Conservation (phyloP, 768 basidiomycete species). For the Russula vinacea region DNA sequence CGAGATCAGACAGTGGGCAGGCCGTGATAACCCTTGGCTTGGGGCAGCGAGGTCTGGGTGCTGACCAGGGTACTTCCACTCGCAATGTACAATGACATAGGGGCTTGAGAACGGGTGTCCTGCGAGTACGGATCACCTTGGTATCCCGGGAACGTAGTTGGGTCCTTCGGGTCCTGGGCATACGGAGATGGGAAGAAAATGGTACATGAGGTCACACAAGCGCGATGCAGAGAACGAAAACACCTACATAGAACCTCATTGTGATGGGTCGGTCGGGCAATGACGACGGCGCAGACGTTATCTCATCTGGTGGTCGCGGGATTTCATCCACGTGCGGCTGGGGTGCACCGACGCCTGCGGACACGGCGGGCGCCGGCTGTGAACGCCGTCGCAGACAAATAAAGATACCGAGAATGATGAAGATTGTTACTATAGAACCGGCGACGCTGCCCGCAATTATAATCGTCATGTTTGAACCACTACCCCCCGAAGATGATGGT, state of each 20-base stretch:
- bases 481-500: no score
- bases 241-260: no score
- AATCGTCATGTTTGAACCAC: no score
- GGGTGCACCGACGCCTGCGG: neutral
- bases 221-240: no score
- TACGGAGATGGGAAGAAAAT: no score
- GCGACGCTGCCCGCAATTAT: neutral
- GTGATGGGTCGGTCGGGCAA: neutral
- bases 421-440: neutral
- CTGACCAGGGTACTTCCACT: no score
- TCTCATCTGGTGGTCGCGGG: neutral
- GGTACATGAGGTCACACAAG: no score
- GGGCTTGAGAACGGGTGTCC: neutral
- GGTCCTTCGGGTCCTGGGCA: no score
- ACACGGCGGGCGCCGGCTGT: neutral
- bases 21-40: neutral
- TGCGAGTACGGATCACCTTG: no score
- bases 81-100: neutral
- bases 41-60: no score
- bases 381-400: neutral
- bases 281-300: neutral
- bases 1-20: constrained; percentile 1
- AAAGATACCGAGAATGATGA: neutral
- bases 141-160: no score
- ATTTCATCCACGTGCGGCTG: neutral